These are phyloP conservation scores for Hanseniaspora gamundiae DNA, from an alignment of 1,139 yeast genomes.

Conservation along the genomic window DNA sequence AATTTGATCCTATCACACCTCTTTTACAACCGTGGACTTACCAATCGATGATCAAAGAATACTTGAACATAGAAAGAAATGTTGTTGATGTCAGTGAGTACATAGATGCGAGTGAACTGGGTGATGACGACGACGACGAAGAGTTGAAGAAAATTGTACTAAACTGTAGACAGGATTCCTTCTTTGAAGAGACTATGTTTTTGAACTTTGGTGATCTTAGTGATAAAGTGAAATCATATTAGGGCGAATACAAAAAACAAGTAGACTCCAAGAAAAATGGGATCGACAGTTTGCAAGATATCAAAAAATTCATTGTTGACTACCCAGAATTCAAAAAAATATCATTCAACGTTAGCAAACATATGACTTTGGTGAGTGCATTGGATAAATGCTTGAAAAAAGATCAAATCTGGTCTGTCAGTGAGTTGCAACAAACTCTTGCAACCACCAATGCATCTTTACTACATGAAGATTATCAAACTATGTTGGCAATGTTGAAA, in stretches of 20 bases:
- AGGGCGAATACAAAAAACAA: conserved; percentile 67
- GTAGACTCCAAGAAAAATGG: conserved; percentile 64
- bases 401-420: conserved; percentile 65
- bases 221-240: conserved; percentile 75
- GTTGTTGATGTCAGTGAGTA: conserved; percentile 49
- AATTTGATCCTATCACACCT: conserved; percentile 82
- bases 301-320: conserved; percentile 80
- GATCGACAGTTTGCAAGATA: conserved; percentile 66
- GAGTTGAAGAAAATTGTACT: conserved; percentile 51
- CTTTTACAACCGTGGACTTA: conserved; percentile 92
- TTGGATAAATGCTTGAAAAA: conserved; percentile 55
- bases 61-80: conserved; percentile 69
- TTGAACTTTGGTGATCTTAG: conserved; percentile 92
- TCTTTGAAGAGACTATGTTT: conserved; percentile 70
- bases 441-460: conserved; percentile 42
- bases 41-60: conserved; percentile 94
- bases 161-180: conserved; percentile 58
- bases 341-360: conserved; percentile 85
- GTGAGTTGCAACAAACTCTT: conserved; percentile 67
- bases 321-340: conserved; percentile 87
- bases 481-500: conserved; percentile 33
- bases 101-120: conserved; percentile 17
- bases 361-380: conserved; percentile 80
- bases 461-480: conserved; percentile 38
- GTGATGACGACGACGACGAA: conserved; percentile 13